phyloP scores from a whole-genome alignment of 169 alveolate species.

The Plasmodium yoelii region DNA sequence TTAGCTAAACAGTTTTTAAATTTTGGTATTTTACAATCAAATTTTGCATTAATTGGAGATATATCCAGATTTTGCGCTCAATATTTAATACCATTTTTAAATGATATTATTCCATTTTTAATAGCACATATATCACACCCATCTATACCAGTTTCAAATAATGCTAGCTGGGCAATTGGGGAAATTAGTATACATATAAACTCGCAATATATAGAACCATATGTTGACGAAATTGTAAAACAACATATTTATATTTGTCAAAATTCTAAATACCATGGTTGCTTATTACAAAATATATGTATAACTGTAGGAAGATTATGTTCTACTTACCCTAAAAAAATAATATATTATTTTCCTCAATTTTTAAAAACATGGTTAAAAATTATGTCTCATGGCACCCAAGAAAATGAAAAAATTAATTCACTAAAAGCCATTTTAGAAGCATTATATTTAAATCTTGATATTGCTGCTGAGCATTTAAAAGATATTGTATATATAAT shows the following conservation, averaged over 20 bases:
- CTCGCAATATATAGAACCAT: slow-evolving; percentile 80
- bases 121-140: slow-evolving; percentile 78
- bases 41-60: slow-evolving; percentile 77
- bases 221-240: slow-evolving; percentile 80
- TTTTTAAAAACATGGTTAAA: slow-evolving; percentile 76
- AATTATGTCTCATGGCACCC: slow-evolving; percentile 75
- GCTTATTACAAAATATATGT: slow-evolving; percentile 84
- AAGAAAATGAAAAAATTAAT: slow-evolving; percentile 73
- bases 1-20: slow-evolving; percentile 60
- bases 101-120: slow-evolving; percentile 70
- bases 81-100: slow-evolving; percentile 63
- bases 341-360: slow-evolving; percentile 69
- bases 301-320: slow-evolving; percentile 84
- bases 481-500: slow-evolving; percentile 65
- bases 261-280: slow-evolving; percentile 77
- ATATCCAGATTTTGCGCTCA: slow-evolving; percentile 75
- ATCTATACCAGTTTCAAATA: slow-evolving; percentile 85
- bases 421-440: slow-evolving; percentile 67
- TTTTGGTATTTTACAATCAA: slow-evolving; percentile 73
- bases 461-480: slow-evolving; percentile 67
- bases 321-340: slow-evolving; percentile 69
- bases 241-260: slow-evolving; percentile 77
- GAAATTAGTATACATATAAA: slow-evolving; percentile 82
- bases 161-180: slow-evolving; percentile 92
- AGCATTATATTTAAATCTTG: slow-evolving; percentile 61